Base-by-base conservation (phyloP, 768 basidiomycete genomes). In the Termitomyces sp. region DNA sequence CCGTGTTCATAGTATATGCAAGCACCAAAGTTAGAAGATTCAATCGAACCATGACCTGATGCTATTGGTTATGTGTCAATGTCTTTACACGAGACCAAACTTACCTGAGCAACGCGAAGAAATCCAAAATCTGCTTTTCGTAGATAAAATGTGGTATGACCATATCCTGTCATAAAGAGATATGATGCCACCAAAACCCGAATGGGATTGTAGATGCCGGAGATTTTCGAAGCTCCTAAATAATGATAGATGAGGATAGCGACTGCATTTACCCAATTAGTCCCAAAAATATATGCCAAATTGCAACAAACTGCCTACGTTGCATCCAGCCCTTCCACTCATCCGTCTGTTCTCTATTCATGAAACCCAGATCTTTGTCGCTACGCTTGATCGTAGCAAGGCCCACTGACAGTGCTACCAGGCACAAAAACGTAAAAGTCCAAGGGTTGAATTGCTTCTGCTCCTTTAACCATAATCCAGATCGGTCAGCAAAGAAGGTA, bases 261-360 rank as follows among this genome's bases (percentile, higher is more conserved):
- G 65, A 95, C 93, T 95, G 48, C 13, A 51, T 48, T 15, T 12
- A 60, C 49, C 34, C 36, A 33, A 60, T 53, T 30, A 66, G 51
- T 57, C 58, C n/a, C 59, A 39, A 56, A 50, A 41, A 30, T 50
- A 52, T 36, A 6, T 50, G 27, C 31, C 1, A 13, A 13, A 44
- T 27, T 27, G 13, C 52, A 33, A 37, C 46, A 53, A 5, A 30
- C 20, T 6, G 71, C 88, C 57, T 67, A 93, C 93, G 79, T 77
- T 97, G 94, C 94, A 97, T 97, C 94, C 94, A 97, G 3, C 94
- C 94, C 72, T 96, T 96, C 94, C 94, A 97, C 73, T 97, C 94
- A 64, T 97, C 93, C 1, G 93, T 96, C 71, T 96, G 93, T 52
- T 95, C 91, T 58, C 94, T 81, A 67, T 93, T 95, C 65, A 97